Base-by-base conservation (phyloP, 148 eudicot genomes). In the Vaccinium macrocarpon region DNA sequence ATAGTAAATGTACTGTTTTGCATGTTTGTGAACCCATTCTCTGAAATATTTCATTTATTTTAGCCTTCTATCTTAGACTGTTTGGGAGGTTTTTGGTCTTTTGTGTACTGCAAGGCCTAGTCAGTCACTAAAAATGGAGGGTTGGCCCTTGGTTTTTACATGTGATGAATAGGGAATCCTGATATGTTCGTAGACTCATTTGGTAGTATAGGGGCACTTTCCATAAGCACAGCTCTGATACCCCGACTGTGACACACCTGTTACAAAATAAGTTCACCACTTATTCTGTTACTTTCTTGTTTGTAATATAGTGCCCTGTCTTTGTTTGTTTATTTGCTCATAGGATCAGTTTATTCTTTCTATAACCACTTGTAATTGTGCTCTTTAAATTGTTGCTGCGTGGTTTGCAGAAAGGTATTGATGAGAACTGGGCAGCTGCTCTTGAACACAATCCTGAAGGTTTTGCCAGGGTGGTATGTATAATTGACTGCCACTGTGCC, bases 381-480 rank as follows among this genome's bases (percentile, higher is more conserved):
- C 13, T 55, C n/a, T 27, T 84, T 83, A 3, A 35, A 29, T 83
- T 78, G 32, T 82, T 87, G 57, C 62, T 82, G 85, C 51, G 52
- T 87, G 71, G 29, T 80, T 85, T 87, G 79, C 91, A 97, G 99
- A 95, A 93, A 97, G 96, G 99, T 70, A 93, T 97, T 84, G 99
- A 97, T 81, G 99, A 97, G 85, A 97, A 97, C 82, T 97, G 98
- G 99, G 98, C 88, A 79, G 96, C 99, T 57, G 99, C 99, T 23
- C 89, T 97, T 68, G 99, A 97, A 88, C 84, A 97, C 90, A 97
- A 97, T 80, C 99, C 99, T 82, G 99, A 97, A 92, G 98, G 85
- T 86, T 97, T 97, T 91, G 99, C 95, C 38, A 95, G 95, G 87
- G 99, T 97, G 96, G 99, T 97, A 94, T 50, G 91, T 82, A 59